phyloP scores from a whole-genome alignment of 768 basidiomycete species.

The Ramaria sp. region DNA sequence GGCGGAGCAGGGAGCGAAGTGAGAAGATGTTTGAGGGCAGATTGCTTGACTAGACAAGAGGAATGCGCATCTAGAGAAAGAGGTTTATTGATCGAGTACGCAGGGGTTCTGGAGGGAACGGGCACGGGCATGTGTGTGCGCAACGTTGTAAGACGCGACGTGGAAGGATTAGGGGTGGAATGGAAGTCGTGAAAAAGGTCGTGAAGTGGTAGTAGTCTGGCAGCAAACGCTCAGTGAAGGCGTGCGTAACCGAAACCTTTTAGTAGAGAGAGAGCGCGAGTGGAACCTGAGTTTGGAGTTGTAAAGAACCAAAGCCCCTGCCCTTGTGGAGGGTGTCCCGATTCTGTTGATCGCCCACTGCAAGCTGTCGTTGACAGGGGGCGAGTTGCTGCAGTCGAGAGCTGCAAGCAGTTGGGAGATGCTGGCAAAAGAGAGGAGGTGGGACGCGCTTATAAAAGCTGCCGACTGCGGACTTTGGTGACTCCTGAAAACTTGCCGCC shows the following conservation, averaged over 20 bases:
- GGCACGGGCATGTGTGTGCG: conserved; percentile 66
- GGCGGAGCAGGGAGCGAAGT: conserved; percentile 50
- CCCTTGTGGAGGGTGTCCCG: conserved; percentile 2
- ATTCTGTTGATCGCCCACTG: neutral
- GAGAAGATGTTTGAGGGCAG: conserved; percentile 42
- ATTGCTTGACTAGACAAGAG: conserved; percentile 22
- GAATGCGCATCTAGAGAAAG: conserved; percentile 29
- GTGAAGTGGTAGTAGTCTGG: conserved; percentile 4
- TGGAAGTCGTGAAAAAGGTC: conserved; percentile 8
- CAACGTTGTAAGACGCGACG: neutral
- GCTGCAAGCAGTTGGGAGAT: neutral
- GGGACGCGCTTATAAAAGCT: neutral
- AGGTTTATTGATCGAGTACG: conserved; percentile 59
- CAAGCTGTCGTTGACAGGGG: neutral
- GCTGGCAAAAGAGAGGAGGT: neutral
- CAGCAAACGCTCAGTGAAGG: conserved; percentile 85
- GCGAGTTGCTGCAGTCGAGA: neutral
- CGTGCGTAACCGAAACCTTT: conserved; percentile 59
- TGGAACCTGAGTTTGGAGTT: neutral
- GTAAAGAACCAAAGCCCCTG: neutral
- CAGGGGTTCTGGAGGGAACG: conserved; percentile 51
- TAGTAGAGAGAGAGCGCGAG: conserved; percentile 20
- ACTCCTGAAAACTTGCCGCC: too few species aligned
- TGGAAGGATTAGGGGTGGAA: neutral
- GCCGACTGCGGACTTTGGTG: neutral